Evolutionary conservation across 2,329 filamentous ascomycete species (phyloP).

Genomic region (Orbilia oligospora): DNA sequence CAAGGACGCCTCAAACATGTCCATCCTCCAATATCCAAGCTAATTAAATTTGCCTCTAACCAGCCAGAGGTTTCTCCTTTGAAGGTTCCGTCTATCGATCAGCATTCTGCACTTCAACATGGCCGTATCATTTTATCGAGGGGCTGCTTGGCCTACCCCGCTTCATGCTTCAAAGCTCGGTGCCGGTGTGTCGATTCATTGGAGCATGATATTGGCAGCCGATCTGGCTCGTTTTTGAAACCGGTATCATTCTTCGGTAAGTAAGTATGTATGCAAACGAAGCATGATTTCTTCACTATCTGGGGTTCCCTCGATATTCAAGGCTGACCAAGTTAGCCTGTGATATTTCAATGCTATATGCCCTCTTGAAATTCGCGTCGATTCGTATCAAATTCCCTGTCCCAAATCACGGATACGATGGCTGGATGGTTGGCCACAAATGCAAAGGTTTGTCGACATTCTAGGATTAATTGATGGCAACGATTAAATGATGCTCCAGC

Average conservation of each 20-base stretch:
- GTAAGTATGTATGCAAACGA: constrained; percentile 1
- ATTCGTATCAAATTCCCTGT: constrained; percentile 49
- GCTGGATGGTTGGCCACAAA: constrained; percentile 41
- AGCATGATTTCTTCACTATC: constrained; percentile 31
- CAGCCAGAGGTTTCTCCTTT: constrained; percentile 1
- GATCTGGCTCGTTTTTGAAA: constrained; percentile 49
- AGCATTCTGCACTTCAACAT: constrained; percentile 10
- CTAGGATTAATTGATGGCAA: background rate
- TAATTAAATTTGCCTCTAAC: constrained; percentile 25
- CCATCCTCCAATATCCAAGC: constrained; percentile 19
- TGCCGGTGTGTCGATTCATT: constrained; percentile 30
- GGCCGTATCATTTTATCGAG: constrained; percentile 29
- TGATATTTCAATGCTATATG: constrained; percentile 37
- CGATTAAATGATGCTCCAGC: background rate
- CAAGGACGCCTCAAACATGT: constrained; percentile 31
- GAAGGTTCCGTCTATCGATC: constrained; percentile 20
- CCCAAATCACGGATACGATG: constrained; percentile 34
- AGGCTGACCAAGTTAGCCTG: background rate
- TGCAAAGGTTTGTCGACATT: constrained; percentile 20
- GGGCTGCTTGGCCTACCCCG: constrained; percentile 41
- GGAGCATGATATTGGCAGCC: constrained; percentile 49
- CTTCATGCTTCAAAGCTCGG: constrained; percentile 38
- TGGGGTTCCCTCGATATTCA: constrained; percentile 26
- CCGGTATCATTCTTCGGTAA: constrained; percentile 29
- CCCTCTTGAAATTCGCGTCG: constrained; percentile 12